A percentile compares a stretch with the other conserved stretches of the same genome.
phyloP scores from a whole-genome alignment of 1,284 basidiomycete species.

The Neonothopanus nambi region DNA sequence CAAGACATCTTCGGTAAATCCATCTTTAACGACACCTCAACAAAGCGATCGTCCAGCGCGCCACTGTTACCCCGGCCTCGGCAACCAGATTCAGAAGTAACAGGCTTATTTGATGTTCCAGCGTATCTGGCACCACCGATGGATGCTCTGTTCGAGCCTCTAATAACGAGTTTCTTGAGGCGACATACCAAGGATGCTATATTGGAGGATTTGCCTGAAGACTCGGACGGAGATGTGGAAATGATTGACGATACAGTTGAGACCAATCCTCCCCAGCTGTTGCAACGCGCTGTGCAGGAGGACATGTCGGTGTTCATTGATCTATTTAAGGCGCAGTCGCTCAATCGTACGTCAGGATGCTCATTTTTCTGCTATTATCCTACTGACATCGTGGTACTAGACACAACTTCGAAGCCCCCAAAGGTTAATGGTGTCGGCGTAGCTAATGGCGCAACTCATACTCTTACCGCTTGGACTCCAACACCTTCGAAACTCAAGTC shows the following conservation, averaged over 20 bases:
- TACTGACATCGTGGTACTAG: not conserved
- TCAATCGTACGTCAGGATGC: conserved; percentile 38
- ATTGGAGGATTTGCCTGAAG: conserved; percentile 22
- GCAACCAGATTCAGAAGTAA: conserved; percentile 30
- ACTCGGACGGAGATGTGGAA: conserved; percentile 46
- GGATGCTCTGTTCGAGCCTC: conserved; percentile 70
- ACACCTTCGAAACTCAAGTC: conserved; percentile 5
- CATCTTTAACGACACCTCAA: conserved; percentile 41
- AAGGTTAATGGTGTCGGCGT: conserved; percentile 9
- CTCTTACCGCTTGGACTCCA: not conserved
- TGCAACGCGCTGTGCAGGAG: conserved; percentile 26
- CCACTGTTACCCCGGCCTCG: conserved; percentile 38
- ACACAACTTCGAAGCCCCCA: not conserved
- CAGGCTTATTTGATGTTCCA: conserved; percentile 69
- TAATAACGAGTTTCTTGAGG: conserved; percentile 69
- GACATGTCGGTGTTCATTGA: conserved; percentile 52
- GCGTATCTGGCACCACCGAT: conserved; percentile 83
- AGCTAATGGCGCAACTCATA: conserved; percentile 5
- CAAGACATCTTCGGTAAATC: conserved; percentile 84
- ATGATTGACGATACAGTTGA: conserved; percentile 41
- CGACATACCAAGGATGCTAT: conserved; percentile 29
- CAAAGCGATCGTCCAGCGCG: conserved; percentile 22
- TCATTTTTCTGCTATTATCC: not conserved
- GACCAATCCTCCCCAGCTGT: conserved; percentile 14
- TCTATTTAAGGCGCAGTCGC: conserved; percentile 49